Percentiles rank a stretch among this genome's conserved stretches.
Conservation (phyloP, 1,139 yeast species). For the Magnusiomyces ingens region DNA sequence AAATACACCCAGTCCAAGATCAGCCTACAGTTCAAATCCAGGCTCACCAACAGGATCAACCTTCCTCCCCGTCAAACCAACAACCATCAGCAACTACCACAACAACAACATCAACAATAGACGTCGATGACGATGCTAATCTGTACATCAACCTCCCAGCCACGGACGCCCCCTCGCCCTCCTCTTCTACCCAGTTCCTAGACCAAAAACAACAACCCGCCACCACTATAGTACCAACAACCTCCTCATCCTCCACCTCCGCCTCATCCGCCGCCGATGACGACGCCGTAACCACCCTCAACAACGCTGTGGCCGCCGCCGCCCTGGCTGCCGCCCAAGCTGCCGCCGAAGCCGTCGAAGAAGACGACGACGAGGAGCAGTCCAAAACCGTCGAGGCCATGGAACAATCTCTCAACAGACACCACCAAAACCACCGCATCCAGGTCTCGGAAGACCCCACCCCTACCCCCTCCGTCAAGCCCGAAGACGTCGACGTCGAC, state of each 20-base stretch:
- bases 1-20: no score
- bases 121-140: constrained; percentile 3
- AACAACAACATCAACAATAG: not conserved
- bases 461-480: no score
- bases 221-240: no score
- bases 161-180: not conserved
- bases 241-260: no score
- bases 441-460: no score
- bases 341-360: not conserved
- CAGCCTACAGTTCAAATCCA: no score
- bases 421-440: not conserved
- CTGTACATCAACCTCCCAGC: constrained; percentile 1
- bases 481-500: no score
- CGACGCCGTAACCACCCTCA: not conserved
- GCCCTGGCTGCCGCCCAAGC: constrained; percentile 12
- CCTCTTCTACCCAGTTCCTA: no score
- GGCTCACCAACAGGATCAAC: no score
- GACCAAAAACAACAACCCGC: no score
- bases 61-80: no score
- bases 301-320: constrained; percentile 9
- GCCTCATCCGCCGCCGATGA: constrained; percentile 6
- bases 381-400: not conserved
- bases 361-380: constrained; percentile 3
- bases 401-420: constrained; percentile 1
- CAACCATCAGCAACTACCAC: no score